Evolutionary conservation across 2,329 filamentous ascomycete genomes (phyloP), one percentile per base, ranked within the genome.

Genomic region (Hymenoscyphus fraxineus): DNA sequence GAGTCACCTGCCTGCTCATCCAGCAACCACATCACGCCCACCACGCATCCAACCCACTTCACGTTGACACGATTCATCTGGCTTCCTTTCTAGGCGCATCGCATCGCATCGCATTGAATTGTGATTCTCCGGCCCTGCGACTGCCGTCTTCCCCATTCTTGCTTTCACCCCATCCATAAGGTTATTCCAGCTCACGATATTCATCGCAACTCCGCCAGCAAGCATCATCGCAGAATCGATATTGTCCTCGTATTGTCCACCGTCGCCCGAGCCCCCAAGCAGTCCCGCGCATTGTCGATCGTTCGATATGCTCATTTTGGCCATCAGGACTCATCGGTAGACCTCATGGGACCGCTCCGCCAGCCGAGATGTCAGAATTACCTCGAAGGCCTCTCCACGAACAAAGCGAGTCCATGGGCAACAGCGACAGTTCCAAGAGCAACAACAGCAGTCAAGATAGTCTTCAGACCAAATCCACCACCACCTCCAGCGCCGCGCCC

Each of bases 321-420:
- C 56, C 38, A 39, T 54, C 39, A 22, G 58, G 62, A 57, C 22
- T 40, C 47, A 41, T 44, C 56, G 35, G 32, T 64, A 60, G 62
- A 60, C 38, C 62, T 54, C 35, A 60, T 60, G 58, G 62, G 58
- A 64, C 41, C 22, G 41, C 22, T 31, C 38, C n/a, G 55, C 12
- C 27, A 16, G 58, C 55, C 31, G 61, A 59, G 27, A 65, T 63
- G 64, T 59, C 58, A 56, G 59, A 62, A 40, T 60, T 32, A 10
- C 58, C 66, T n/a, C 64, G 66, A 32, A 54, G 56, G n/a, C 64
- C 64, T 62, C 62, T 73, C 58, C 70, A 72, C 65, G 67, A 73
- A 59, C 67, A 70, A 32, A 72, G 65, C 58, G 65, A 68, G 27
- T 72, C 72, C 9, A 73, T 73, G 61, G 51, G 57, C 32, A 59